Evolutionary conservation across 352 stramenopile species (phyloP).

Genomic region (Nannochloropsis limnetica): DNA sequence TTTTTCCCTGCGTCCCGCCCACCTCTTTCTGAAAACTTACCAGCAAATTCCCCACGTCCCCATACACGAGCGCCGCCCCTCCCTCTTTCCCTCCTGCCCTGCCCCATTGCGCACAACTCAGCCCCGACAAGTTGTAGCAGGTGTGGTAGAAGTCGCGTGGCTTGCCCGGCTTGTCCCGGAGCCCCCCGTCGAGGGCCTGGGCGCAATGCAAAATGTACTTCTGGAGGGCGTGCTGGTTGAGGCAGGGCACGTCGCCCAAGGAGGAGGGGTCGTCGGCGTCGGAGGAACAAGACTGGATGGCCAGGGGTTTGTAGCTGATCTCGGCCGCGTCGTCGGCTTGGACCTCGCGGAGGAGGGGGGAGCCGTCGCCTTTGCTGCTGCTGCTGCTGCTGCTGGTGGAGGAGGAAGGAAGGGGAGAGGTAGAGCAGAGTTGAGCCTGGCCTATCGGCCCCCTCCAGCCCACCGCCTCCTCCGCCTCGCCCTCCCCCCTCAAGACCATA

Average conservation of each 20-base stretch:
- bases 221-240: slow-evolving; percentile 65
- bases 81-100: slow-evolving; percentile 37
- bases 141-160: slow-evolving; percentile 95
- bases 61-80: slow-evolving; percentile 6
- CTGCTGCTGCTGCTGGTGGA: neutral
- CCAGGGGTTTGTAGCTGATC: neutral
- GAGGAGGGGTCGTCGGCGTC: neutral
- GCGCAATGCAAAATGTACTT: slow-evolving; percentile 59
- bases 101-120: slow-evolving; percentile 81
- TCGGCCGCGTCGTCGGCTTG: neutral
- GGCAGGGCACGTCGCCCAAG: slow-evolving; percentile 51
- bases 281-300: neutral
- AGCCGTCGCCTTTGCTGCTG: slow-evolving; percentile 25
- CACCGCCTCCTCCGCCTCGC: neutral
- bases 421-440: neutral
- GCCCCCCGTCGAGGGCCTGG: slow-evolving; percentile 54
- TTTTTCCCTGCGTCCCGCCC: neutral
- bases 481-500: neutral
- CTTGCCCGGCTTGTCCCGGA: slow-evolving; percentile 69
- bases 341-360: slow-evolving; percentile 46
- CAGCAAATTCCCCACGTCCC: slow-evolving; percentile 1
- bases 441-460: slow-evolving; percentile 50
- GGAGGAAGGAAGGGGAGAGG: neutral
- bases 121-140: slow-evolving; percentile 92
- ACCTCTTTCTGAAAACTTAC: neutral